These are phyloP conservation scores for Claviceps citrina DNA, from an alignment of 2,329 filamentous ascomycete species.

Conservation along the genomic window DNA sequence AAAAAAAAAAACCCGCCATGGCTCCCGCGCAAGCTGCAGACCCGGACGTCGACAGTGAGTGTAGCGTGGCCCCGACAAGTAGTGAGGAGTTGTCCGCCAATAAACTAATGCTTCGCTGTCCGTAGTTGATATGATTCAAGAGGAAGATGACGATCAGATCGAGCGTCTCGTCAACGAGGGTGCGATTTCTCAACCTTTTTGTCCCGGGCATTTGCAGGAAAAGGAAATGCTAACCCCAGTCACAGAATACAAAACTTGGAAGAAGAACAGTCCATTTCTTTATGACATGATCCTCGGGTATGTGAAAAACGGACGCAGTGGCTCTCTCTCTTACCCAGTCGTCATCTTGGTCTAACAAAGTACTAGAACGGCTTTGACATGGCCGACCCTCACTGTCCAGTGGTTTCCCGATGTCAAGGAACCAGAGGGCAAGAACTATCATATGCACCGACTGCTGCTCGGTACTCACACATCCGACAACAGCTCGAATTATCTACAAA, in stretches of 20 bases:
- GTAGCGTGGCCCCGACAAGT: background rate
- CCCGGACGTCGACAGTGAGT: conserved; percentile 22
- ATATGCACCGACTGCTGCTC: conserved; percentile 74
- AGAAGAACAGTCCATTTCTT: conserved; percentile 96
- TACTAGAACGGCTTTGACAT: conserved; percentile 71
- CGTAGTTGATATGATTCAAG: conserved; percentile 31
- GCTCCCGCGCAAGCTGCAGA: conserved; percentile 21
- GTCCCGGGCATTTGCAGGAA: too few species aligned
- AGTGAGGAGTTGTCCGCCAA: background rate
- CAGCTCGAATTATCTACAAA: conserved; percentile 81
- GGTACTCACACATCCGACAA: conserved; percentile 87
- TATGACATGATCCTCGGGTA: conserved; percentile 92
- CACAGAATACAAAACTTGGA: conserved; percentile 97
- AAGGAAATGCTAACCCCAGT: background rate
- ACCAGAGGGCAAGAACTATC: conserved; percentile 73
- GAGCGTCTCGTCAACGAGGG: conserved; percentile 92
- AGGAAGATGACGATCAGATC: conserved; percentile 57
- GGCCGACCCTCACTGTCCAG: conserved; percentile 93
- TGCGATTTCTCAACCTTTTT: conserved; percentile 17
- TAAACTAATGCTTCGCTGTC: conserved; percentile 4
- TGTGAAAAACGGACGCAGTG: background rate
- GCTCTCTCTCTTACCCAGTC: background rate
- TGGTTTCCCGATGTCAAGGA: conserved; percentile 95
- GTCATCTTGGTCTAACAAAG: conserved; percentile 1
- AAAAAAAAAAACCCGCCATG: too few species aligned